phyloP scores from a whole-genome alignment of 306 rosid species.

The Phaseolus lunatus region DNA sequence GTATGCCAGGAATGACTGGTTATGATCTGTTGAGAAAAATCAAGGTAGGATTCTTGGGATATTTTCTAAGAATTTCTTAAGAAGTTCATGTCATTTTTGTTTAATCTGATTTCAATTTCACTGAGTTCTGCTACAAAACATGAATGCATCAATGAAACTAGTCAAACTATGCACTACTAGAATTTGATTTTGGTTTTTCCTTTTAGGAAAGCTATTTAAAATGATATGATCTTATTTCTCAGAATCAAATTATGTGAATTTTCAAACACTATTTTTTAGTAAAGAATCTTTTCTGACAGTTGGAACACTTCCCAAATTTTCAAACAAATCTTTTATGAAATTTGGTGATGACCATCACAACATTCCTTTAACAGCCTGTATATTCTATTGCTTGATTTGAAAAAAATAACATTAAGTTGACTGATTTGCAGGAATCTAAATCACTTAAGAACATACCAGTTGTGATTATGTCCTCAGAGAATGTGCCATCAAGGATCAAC shows the following conservation, averaged over 20 bases:
- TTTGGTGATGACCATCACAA: neutral
- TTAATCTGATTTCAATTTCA: constrained; percentile 9
- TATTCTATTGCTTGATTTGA: neutral
- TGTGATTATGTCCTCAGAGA: constrained; percentile 95
- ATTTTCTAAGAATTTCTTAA: neutral
- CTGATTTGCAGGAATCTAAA: constrained; percentile 78
- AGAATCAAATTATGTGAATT: neutral
- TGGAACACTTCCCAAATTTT: constrained; percentile 18
- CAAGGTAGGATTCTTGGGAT: constrained; percentile 49
- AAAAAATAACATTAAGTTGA: constrained; percentile 21
- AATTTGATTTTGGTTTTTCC: neutral
- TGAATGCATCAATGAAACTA: constrained; percentile 16
- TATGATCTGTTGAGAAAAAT: constrained; percentile 81
- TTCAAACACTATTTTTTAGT: constrained; percentile 16
- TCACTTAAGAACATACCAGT: constrained; percentile 88
- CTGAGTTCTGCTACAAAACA: constrained; percentile 1
- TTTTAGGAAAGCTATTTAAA: constrained; percentile 39
- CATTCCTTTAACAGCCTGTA: neutral
- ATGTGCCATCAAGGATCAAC: constrained; percentile 83
- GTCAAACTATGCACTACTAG: constrained; percentile 24
- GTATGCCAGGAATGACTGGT: constrained; percentile 94
- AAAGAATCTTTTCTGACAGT: neutral
- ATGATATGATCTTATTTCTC: constrained; percentile 27
- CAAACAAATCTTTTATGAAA: constrained; percentile 13
- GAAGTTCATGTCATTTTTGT: neutral